Evolutionary conservation across 768 basidiomycete genomes (phyloP), one percentile per base, ranked within the genome.

Genomic region (Tricholomella constricta): DNA sequence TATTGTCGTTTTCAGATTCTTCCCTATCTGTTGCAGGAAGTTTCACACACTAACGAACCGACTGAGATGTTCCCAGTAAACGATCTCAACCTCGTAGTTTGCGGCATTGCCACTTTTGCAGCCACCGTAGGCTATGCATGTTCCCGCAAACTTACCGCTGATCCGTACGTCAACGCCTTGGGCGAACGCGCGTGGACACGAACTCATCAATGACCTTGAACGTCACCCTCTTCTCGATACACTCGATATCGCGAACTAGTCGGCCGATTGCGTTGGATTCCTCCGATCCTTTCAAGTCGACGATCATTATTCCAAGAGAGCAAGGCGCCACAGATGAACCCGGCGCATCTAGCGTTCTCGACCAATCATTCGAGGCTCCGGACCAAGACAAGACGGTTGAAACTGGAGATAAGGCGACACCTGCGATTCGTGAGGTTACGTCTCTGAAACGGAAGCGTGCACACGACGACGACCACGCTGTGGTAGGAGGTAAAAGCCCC

Each of bases 91-190:
- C 72, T 81, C 53, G 77, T 82, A 25, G 75, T 82, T 50, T 79
- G 76, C 46, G 79, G 82, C 55, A 70, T 85, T 51, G 82, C 83
- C 26, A 83, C 82, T 14, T 76, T 84, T 57, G 82, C 83, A 48
- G 83, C 82, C 7, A 80, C 79, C 12, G 75, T 84, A 22, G 80
- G 83, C 45, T 85, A 84, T 57, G 79, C 81, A 3, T 83, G 74
- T 55, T 69, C 77, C 19, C 78, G 81, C 45, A 78, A 76, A 51
- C 60, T 69, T 41, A 60, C 57, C 36, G 41, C 61, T 20, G 67
- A 63, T 60, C 61, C 62, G 72, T 72, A 62, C 54, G 69, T 67
- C 56, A 52, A 51, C 32, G 38, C 48, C 47, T 29, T 48, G 42
- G 37, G 40, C 35, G 47, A 31, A 32, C 52, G 52, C 27, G 35